These are phyloP conservation scores for Euphorbia peplus DNA, from an alignment of 345 rosid genomes.

Conservation along the genomic window DNA sequence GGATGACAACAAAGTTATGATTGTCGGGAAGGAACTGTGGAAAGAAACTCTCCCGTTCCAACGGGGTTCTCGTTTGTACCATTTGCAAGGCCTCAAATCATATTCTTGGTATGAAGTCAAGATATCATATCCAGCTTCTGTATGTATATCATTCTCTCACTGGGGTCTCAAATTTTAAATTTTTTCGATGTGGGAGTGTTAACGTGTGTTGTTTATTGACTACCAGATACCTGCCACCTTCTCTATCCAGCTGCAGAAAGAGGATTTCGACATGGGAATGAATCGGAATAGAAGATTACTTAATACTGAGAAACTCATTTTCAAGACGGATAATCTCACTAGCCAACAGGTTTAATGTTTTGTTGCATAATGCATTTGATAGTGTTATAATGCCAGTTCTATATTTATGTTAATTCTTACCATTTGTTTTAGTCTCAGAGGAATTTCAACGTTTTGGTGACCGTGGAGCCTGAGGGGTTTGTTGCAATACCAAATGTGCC, in stretches of 20 bases:
- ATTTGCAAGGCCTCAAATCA: conserved; percentile 62
- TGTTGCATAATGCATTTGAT: too few relatives aligned
- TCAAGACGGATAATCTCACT: conserved; percentile 36
- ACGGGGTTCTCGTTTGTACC: conserved; percentile 56
- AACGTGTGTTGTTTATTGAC: neutral
- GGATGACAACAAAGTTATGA: conserved; percentile 36
- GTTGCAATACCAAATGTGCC: conserved; percentile 57
- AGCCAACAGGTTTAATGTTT: conserved; percentile 46
- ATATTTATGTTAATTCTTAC: neutral
- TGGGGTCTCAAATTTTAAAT: conserved; percentile 8
- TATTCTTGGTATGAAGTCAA: conserved; percentile 87
- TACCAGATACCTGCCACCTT: conserved; percentile 70
- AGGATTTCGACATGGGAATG: conserved; percentile 27
- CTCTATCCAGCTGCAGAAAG: conserved; percentile 54
- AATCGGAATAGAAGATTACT: conserved; percentile 45
- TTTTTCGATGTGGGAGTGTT: conserved; percentile 13
- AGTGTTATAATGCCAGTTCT: neutral
- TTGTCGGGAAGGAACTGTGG: conserved; percentile 66
- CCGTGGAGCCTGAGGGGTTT: conserved; percentile 79
- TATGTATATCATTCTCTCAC: conserved; percentile 48
- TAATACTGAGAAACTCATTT: conserved; percentile 19
- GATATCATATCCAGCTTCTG: conserved; percentile 98
- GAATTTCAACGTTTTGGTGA: conserved; percentile 49
- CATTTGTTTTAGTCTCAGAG: conserved; percentile 31
- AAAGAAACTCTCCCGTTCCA: conserved; percentile 57